Percentiles rank a stretch among this genome's conserved stretches.
Conservation (phyloP, 2,329 filamentous ascomycete genomes). For the Escovopsis sp. region DNA sequence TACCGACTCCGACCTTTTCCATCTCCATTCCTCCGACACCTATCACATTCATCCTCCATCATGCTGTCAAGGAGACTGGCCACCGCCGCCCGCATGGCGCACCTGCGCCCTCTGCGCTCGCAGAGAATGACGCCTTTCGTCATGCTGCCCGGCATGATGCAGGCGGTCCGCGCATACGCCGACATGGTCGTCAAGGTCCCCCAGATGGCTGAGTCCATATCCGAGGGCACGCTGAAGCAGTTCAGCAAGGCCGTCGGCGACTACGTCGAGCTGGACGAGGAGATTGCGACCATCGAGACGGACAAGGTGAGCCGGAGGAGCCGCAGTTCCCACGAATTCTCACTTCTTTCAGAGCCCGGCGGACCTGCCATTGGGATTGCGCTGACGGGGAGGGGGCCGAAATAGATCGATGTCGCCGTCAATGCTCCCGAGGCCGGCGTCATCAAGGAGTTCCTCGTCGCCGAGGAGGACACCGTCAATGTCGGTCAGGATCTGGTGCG, state of each 20-base stretch:
- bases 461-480: slow-evolving; percentile 87
- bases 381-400: slow-evolving; percentile 4
- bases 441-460: slow-evolving; percentile 82
- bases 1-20: too few relatives aligned
- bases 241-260: slow-evolving; percentile 89
- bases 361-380: too few relatives aligned
- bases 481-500: slow-evolving; percentile 86
- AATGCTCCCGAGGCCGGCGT: slow-evolving; percentile 84
- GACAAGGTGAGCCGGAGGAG: slow-evolving; percentile 62
- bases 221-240: slow-evolving; percentile 90
- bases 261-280: slow-evolving; percentile 87
- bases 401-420: slow-evolving; percentile 85
- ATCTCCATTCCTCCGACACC: too few relatives aligned
- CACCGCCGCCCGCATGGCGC: slow-evolving; percentile 2
- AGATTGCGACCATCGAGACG: slow-evolving; percentile 97
- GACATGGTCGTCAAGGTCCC: slow-evolving; percentile 86
- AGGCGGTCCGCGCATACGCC: slow-evolving; percentile 49
- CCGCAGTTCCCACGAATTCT: too few relatives aligned
- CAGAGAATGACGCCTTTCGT: slow-evolving; percentile 10
- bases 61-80: slow-evolving; percentile 4
- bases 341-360: too few relatives aligned
- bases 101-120: slow-evolving; percentile 4
- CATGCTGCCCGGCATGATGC: slow-evolving; percentile 37
- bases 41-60: background rate
- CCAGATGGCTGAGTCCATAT: slow-evolving; percentile 97